Evolutionary conservation across 2,329 filamentous ascomycete species (phyloP), one percentile per base, ranked within the genome.

Genomic region (Periglandula ipomoeae): DNA sequence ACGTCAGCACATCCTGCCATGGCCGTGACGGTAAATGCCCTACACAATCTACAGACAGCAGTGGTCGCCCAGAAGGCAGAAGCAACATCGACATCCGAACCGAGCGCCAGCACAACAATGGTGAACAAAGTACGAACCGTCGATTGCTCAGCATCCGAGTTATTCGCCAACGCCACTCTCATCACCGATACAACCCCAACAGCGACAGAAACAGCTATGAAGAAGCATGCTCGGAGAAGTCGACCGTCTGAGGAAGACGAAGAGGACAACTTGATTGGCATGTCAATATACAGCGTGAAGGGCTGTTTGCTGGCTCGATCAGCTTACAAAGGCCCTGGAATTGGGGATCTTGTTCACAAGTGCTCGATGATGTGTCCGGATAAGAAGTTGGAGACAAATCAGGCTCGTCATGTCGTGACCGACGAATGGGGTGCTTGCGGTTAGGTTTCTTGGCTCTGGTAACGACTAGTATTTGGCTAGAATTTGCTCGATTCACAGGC

Each of bases 221-320:
- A 19, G 35, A 45, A 27, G 13, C 34, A 34, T 15, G 13, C 17
- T 6, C 45, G 45, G 26, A 34, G 37, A 15, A 26, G 27, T 15
- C 40, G 42, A 24, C 44, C 32, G 8, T 9, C 11, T 3, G 23
- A 26, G 19, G 19, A 45, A 5, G 34, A 45, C 8, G 34, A 15
- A 13, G 27, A 26, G 2, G 34, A 34, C 5, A 13, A 44, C 2
- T 20, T 53, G 38, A 22, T 51, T 34, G 48, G 45, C 10, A 27
- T 51, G 35, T 49, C 45, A 9, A 40, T 53, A 20, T 55, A 52
- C 38, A 49, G 46, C 3, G 19, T 50, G 8, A 24, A 38, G 11
- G 51, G 51, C 3, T 56, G 54, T 30, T 30, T 56, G 11, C 50
- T 52, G 50, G 24, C 53, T 4, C 45, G 48, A 15, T 42, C 44